These are phyloP conservation scores for Helianthus tuberosus DNA, from an alignment of 129 eudicot genomes.

Conservation along the genomic window DNA sequence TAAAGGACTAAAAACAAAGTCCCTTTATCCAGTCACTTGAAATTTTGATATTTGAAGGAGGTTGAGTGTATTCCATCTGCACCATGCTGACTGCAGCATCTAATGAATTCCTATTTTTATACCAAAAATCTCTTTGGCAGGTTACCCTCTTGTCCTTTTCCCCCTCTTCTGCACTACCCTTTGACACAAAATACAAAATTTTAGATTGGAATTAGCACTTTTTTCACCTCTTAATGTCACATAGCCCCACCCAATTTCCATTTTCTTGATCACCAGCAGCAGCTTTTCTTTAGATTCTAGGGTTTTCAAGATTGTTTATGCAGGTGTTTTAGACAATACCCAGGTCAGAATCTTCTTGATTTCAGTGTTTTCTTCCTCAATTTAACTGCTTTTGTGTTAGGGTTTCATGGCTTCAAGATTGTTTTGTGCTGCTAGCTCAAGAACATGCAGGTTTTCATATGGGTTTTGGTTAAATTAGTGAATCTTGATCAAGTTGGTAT, in stretches of 20 bases:
- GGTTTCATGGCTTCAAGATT: slow-evolving; percentile 26
- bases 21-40: slow-evolving; percentile 16
- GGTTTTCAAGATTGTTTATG: slow-evolving; percentile 37
- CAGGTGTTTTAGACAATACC: slow-evolving; percentile 23
- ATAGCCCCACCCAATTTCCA: slow-evolving; percentile 48
- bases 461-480: slow-evolving; percentile 7
- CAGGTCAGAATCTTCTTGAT: slow-evolving; percentile 41
- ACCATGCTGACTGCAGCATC: slow-evolving; percentile 40
- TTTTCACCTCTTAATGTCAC: slow-evolving; percentile 22
- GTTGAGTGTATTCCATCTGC: slow-evolving; percentile 24
- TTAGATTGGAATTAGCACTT: slow-evolving; percentile 45
- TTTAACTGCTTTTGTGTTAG: slow-evolving; percentile 23
- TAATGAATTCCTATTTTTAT: slow-evolving; percentile 33
- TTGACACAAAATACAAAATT: slow-evolving; percentile 24
- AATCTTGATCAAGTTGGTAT: slow-evolving; percentile 35
- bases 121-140: slow-evolving; percentile 46
- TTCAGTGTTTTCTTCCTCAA: slow-evolving; percentile 10
- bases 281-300: slow-evolving; percentile 35
- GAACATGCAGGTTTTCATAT: slow-evolving; percentile 25
- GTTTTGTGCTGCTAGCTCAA: not conserved
- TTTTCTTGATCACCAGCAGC: slow-evolving; percentile 34
- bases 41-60: not conserved
- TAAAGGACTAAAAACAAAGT: slow-evolving; percentile 8
- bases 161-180: slow-evolving; percentile 26
- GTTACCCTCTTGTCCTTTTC: slow-evolving; percentile 41